phyloP scores from a whole-genome alignment of 192 early-diverging fungal genomes.

The Umbelopsis sp. region DNA sequence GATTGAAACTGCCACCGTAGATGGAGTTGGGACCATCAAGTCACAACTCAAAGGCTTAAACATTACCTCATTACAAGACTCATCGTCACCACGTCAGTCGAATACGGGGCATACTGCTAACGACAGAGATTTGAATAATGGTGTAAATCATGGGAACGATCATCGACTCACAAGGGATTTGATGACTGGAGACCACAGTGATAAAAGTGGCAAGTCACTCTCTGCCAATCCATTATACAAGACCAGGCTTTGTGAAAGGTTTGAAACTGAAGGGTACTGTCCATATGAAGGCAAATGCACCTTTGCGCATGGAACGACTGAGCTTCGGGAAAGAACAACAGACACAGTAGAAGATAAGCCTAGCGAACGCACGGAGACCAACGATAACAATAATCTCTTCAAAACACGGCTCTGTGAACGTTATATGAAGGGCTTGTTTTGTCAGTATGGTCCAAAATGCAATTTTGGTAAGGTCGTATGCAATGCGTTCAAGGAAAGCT shows the following conservation, averaged over 20 bases:
- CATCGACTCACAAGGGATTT: slow-evolving; percentile 26
- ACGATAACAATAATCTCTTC: slow-evolving; percentile 66
- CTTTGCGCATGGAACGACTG: slow-evolving; percentile 74
- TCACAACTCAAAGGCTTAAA: slow-evolving; percentile 50
- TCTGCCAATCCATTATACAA: slow-evolving; percentile 83
- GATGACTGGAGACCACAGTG: slow-evolving; percentile 19
- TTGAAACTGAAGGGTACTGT: slow-evolving; percentile 73
- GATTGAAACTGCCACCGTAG: not conserved
- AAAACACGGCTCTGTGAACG: slow-evolving; percentile 86
- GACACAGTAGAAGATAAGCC: slow-evolving; percentile 20
- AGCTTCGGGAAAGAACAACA: slow-evolving; percentile 60
- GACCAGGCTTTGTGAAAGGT: slow-evolving; percentile 84
- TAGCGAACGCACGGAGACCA: slow-evolving; percentile 1
- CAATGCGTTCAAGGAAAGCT: slow-evolving; percentile 23
- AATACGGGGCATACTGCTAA: slow-evolving; percentile 27
- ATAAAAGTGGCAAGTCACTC: slow-evolving; percentile 31
- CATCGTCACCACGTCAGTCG: slow-evolving; percentile 48
- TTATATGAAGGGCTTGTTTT: slow-evolving; percentile 73
- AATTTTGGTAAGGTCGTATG: slow-evolving; percentile 62
- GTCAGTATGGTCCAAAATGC: slow-evolving; percentile 87
- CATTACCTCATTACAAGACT: slow-evolving; percentile 48
- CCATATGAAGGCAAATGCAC: slow-evolving; percentile 72
- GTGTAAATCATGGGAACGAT: slow-evolving; percentile 18
- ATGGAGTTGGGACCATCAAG: slow-evolving; percentile 29
- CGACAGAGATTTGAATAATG: not conserved